Base-by-base conservation (phyloP, 352 stramenopile genomes). In the Pythium aquatile region DNA sequence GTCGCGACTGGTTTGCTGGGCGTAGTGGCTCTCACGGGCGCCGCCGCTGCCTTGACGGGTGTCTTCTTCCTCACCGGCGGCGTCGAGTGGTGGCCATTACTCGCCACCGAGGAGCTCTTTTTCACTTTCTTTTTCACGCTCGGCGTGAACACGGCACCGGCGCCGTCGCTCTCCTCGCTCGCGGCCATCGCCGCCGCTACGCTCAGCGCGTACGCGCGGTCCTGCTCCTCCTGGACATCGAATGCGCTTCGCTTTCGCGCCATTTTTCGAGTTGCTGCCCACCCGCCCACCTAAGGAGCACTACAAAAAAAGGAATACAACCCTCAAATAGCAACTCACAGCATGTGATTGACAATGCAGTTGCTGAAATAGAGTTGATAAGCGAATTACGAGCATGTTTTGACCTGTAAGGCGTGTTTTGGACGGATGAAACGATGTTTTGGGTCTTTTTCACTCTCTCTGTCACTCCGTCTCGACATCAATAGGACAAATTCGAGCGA, bases 171-270 rank as follows among this genome's bases (percentile, higher is more conserved):
- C 70, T 76, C 82, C 70, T 81, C 85, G 33, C 72, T 68, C 10
- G 73, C 67, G 11, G 58, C 63, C 55, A 63, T 58, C 26, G 62
- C 55, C 13, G 62, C 62, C 42, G 56, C 63, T 8, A 68, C 28
- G 30, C 46, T 63, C 47, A 62, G 49, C 40, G 71, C 68, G 26
- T 72, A 70, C 57, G 60, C 63, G 64, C 62, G 61, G 57, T 72
- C 63, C 30, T 56, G 56, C 35, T 72, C 60, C 14, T 63, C 53
- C 24, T 58, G 33, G 29, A 8, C 32, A 24, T 65, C 61, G n/a
- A 54, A 32, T 14, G 51, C 53, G 17, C 53, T 58, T 49, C 75
- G 71, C 77, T 88, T 88, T 72, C 74, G 76, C 79, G 72, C 74
- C 78, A 84, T 73, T 78, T 80, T 76, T 51, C 44, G 44, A 51